These are phyloP conservation scores for Patellifolia procumbens DNA, from an alignment of 179 eudicot species.

Conservation along the genomic window DNA sequence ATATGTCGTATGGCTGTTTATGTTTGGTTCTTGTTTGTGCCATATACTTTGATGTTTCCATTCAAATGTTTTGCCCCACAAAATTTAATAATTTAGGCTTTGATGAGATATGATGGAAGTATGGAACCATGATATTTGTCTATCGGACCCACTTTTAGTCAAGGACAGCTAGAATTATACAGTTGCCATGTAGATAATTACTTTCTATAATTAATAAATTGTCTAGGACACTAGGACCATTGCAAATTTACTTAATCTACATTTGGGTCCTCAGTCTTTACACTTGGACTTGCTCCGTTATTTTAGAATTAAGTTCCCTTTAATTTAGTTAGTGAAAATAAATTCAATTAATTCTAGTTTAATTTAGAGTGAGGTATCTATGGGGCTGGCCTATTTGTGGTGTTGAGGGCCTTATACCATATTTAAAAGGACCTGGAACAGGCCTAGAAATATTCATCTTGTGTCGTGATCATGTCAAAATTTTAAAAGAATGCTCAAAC, in stretches of 20 bases:
- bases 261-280: background rate
- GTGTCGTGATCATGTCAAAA: too few species aligned
- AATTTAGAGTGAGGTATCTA: too few species aligned
- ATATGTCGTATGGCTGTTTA: slow-evolving; percentile 9
- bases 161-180: slow-evolving; percentile 10
- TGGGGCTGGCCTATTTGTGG: too few species aligned
- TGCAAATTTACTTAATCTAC: background rate
- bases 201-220: background rate
- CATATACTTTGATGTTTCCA: background rate
- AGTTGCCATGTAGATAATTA: background rate
- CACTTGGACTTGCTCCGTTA: too few species aligned
- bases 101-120: slow-evolving; percentile 9
- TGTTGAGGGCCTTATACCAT: too few species aligned
- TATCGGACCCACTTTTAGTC: background rate
- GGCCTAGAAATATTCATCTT: too few species aligned
- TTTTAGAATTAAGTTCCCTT: too few species aligned
- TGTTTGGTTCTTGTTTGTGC: background rate
- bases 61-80: slow-evolving; percentile 8
- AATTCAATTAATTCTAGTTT: too few species aligned
- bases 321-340: too few species aligned
- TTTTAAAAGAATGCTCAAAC: too few species aligned
- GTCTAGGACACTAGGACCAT: background rate
- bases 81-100: slow-evolving; percentile 7
- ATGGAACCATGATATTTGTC: background rate
- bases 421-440: too few species aligned